These are phyloP conservation scores for Paxillus rubicundulus DNA, from an alignment of 768 basidiomycete species.

Conservation along the genomic window DNA sequence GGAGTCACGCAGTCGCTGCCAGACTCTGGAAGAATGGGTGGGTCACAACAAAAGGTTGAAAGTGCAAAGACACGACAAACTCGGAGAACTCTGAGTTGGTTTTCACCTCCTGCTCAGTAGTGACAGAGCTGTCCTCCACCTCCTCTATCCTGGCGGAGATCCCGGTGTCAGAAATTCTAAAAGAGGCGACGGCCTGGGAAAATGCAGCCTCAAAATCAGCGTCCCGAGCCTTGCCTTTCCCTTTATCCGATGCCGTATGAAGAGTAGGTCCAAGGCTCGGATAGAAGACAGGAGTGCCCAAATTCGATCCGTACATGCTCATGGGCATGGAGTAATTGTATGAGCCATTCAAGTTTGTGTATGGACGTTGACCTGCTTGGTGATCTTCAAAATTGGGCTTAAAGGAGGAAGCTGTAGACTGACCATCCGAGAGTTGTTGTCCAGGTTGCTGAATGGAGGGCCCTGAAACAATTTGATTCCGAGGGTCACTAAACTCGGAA, in stretches of 20 bases:
- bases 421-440: conserved; percentile 27
- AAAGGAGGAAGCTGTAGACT: conserved; percentile 1
- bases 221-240: conserved; percentile 78
- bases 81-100: conserved; percentile 47
- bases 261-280: conserved; percentile 27
- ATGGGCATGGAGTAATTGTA: conserved; percentile 37
- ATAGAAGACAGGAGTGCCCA: conserved; percentile 35
- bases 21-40: conserved; percentile 43
- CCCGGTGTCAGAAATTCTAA: conserved; percentile 40
- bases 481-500: conserved; percentile 48
- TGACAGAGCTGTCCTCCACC: conserved; percentile 41
- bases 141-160: conserved; percentile 52
- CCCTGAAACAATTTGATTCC: conserved; percentile 17
- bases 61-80: conserved; percentile 36
- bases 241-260: conserved; percentile 40
- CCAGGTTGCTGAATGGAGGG: conserved; percentile 33
- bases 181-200: conserved; percentile 58
- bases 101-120: conserved; percentile 35
- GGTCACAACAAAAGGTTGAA: background rate
- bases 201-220: conserved; percentile 87
- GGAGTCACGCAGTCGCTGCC: conserved; percentile 60
- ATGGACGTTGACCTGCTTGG: conserved; percentile 35
- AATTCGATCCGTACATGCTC: conserved; percentile 31
- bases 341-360: conserved; percentile 34
- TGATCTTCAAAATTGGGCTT: conserved; percentile 1